These are phyloP conservation scores for Globisporangium acanthophoron DNA, from an alignment of 352 stramenopile species.

Conservation along the genomic window DNA sequence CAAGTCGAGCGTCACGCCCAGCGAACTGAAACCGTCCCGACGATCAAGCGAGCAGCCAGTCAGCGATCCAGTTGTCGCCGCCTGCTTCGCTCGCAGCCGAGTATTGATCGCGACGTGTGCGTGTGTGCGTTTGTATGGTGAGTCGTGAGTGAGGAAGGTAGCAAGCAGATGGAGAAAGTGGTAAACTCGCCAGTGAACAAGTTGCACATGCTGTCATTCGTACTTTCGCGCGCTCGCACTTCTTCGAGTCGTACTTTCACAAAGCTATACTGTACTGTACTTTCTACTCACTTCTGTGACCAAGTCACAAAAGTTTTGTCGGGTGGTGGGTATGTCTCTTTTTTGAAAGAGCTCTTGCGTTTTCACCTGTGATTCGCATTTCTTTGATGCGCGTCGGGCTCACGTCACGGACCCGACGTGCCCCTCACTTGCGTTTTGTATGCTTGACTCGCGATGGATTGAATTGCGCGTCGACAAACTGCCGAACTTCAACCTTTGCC, in stretches of 20 bases:
- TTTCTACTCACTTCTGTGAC: too few relatives aligned
- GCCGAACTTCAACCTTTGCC: not conserved
- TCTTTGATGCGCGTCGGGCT: not conserved
- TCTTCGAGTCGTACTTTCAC: not conserved
- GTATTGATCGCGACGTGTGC: not conserved
- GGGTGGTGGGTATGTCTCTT: not conserved
- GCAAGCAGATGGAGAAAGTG: not conserved
- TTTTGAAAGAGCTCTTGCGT: not conserved
- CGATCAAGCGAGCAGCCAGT: not conserved
- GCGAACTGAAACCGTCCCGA: not conserved
- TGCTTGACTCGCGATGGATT: not conserved
- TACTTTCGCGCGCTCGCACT: not conserved
- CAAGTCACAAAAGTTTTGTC: too few relatives aligned
- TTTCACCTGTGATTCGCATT: not conserved
- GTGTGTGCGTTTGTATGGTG: constrained; percentile 2
- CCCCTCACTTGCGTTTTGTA: constrained; percentile 4
- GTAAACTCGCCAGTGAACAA: not conserved
- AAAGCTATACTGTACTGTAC: not conserved
- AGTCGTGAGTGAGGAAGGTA: not conserved
- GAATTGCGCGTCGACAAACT: constrained; percentile 1
- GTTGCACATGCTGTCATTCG: not conserved
- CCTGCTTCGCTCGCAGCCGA: not conserved
- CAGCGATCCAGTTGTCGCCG: not conserved
- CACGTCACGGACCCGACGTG: not conserved
- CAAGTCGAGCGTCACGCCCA: not conserved